These are phyloP conservation scores for Eudorina sp. DNA, from an alignment of 139 green algal species.

Conservation along the genomic window DNA sequence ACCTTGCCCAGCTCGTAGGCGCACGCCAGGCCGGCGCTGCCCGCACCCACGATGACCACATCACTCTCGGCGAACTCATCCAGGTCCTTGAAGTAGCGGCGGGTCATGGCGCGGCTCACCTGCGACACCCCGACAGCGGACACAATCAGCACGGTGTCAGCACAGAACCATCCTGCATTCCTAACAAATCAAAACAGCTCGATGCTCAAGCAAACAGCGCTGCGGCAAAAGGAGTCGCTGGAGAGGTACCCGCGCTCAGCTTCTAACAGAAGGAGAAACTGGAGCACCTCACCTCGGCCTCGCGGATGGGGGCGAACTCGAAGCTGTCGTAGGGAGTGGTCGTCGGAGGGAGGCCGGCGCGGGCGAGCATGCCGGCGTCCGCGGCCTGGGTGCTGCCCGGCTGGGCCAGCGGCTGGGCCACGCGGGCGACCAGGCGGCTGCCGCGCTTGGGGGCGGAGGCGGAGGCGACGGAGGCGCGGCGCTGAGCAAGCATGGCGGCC, in stretches of 20 bases:
- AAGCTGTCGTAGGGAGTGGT: constrained; percentile 76
- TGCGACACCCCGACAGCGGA: no score
- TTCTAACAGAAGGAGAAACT: no score
- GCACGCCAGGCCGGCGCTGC: constrained; percentile 88
- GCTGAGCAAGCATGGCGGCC: neutral
- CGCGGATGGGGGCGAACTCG: constrained; percentile 84
- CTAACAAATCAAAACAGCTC: no score
- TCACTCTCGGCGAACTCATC: constrained; percentile 87
- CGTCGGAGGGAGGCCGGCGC: constrained; percentile 32
- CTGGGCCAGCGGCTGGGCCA: constrained; percentile 29
- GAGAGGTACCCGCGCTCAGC: no score
- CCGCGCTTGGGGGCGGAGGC: constrained; percentile 3
- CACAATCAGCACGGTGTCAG: no score
- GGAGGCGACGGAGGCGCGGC: neutral
- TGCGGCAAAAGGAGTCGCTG: no score
- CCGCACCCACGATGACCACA: constrained; percentile 83
- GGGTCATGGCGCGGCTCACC: constrained; percentile 91
- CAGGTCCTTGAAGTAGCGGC: constrained; percentile 95
- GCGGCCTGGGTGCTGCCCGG: neutral
- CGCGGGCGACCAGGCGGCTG: constrained; percentile 33
- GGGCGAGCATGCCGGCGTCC: neutral
- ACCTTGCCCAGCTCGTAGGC: constrained; percentile 96
- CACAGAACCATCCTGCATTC: no score
- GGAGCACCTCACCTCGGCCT: constrained; percentile 69
- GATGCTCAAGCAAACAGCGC: no score